Conservation (phyloP, 805 yeast species). For the Wickerhamomyces strasburgensis region DNA sequence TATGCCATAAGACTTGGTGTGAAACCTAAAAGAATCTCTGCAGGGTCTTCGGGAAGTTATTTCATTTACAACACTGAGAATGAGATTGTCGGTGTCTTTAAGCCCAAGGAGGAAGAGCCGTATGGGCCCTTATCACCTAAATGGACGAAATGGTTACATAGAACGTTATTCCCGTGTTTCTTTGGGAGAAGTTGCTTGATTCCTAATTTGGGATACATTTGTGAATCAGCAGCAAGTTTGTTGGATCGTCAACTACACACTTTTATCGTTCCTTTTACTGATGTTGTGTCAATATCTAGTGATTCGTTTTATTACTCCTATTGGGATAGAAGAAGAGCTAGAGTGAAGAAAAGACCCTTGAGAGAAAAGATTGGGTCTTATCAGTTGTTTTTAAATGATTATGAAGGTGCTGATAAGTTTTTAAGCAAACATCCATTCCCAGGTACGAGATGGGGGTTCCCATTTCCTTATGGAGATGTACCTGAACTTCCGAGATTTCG, state of each 20-base stretch:
- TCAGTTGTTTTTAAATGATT: constrained; percentile 57
- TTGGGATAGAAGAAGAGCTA: constrained; percentile 34
- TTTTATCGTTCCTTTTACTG: constrained; percentile 62
- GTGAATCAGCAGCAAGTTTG: constrained; percentile 69
- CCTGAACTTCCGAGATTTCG: not conserved
- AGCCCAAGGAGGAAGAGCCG: constrained; percentile 79
- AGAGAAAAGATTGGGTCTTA: constrained; percentile 59
- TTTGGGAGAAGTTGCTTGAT: constrained; percentile 70
- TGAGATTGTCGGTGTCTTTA: constrained; percentile 55
- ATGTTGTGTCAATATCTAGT: constrained; percentile 35
- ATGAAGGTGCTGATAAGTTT: constrained; percentile 57
- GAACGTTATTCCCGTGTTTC: constrained; percentile 72
- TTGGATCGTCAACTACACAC: constrained; percentile 56
- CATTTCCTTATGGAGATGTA: constrained; percentile 8
- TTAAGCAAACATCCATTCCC: constrained; percentile 55
- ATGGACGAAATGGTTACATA: constrained; percentile 75
- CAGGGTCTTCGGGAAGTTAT: constrained; percentile 71
- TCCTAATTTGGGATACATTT: constrained; percentile 66
- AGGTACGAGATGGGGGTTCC: constrained; percentile 26
- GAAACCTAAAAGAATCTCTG: constrained; percentile 48
- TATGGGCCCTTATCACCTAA: constrained; percentile 75
- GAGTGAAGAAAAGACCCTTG: constrained; percentile 24
- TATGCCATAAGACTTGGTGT: constrained; percentile 43
- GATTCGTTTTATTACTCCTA: constrained; percentile 39
- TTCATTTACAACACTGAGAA: constrained; percentile 40